phyloP scores from a whole-genome alignment of 495 filamentous ascomycete species.

The Aspergillus nanangensis region DNA sequence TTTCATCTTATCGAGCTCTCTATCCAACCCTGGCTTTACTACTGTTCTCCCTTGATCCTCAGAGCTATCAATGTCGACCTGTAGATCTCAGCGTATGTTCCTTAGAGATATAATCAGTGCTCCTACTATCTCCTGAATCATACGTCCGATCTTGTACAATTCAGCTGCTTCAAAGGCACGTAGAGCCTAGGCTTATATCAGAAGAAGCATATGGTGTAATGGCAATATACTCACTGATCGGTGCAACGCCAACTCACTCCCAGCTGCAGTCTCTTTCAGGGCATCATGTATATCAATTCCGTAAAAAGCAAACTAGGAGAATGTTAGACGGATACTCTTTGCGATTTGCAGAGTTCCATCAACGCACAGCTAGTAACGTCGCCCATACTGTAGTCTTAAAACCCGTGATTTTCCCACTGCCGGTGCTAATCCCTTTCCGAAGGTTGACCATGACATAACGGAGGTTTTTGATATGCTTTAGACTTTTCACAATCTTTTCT shows the following conservation, averaged over 20 bases:
- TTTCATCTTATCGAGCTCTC: slow-evolving; percentile 74
- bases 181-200: slow-evolving; percentile 28
- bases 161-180: slow-evolving; percentile 41
- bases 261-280: slow-evolving; percentile 56
- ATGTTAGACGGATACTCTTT: slow-evolving; percentile 3
- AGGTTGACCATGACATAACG: slow-evolving; percentile 65
- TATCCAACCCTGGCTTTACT: slow-evolving; percentile 67
- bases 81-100: slow-evolving; percentile 5
- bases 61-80: slow-evolving; percentile 81
- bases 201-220: background rate
- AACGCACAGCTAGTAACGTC: slow-evolving; percentile 49
- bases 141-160: slow-evolving; percentile 61
- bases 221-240: slow-evolving; percentile 44
- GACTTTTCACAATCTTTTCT: slow-evolving; percentile 52
- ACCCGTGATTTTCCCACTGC: slow-evolving; percentile 49
- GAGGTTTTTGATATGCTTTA: slow-evolving; percentile 79
- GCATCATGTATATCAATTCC: slow-evolving; percentile 64
- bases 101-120: background rate
- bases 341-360: too few species aligned
- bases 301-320: slow-evolving; percentile 59
- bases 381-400: slow-evolving; percentile 70
- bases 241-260: slow-evolving; percentile 49
- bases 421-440: slow-evolving; percentile 67
- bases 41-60: slow-evolving; percentile 68
- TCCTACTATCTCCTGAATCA: slow-evolving; percentile 60